A percentile compares a stretch with the other conserved stretches of the same genome.
Conservation (phyloP, 192 early-diverging fungal genomes). For the Umbelopsis sp. region DNA sequence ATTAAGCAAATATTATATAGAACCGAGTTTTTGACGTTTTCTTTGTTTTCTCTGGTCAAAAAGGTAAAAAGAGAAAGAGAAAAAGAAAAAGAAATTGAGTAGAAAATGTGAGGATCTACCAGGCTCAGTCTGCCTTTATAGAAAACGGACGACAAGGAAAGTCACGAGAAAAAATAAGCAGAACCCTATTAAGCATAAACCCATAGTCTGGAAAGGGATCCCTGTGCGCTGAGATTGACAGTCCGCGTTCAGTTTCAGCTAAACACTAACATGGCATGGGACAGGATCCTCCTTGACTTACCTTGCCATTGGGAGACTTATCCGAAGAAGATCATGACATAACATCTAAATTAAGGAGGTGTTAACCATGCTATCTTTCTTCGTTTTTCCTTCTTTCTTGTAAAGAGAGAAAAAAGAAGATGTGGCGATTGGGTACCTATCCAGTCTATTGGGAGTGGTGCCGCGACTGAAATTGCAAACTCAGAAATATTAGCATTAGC, state of each 20-base stretch:
- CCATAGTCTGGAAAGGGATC: not conserved
- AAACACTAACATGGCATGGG: too few species aligned
- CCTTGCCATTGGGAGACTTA: not conserved
- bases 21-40: not conserved
- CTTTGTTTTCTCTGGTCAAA: not conserved
- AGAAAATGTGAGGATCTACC: not conserved
- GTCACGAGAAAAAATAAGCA: not conserved
- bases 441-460: not conserved
- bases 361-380: not conserved
- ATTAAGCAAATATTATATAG: not conserved
- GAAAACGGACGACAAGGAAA: not conserved
- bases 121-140: slow-evolving; percentile 5
- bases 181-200: slow-evolving; percentile 8
- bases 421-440: too few species aligned
- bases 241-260: slow-evolving; percentile 7
- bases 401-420: not conserved
- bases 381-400: not conserved
- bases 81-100: not conserved
- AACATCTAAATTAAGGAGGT: not conserved
- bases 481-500: slow-evolving; percentile 5
- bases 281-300: not conserved
- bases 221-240: slow-evolving; percentile 17
- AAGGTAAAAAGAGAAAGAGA: not conserved
- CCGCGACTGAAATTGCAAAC: slow-evolving; percentile 13
- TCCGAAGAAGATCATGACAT: slow-evolving; percentile 17